Conservation (phyloP, 2,329 filamentous ascomycete species). For the Hymenotorrendiella dingleyae region DNA sequence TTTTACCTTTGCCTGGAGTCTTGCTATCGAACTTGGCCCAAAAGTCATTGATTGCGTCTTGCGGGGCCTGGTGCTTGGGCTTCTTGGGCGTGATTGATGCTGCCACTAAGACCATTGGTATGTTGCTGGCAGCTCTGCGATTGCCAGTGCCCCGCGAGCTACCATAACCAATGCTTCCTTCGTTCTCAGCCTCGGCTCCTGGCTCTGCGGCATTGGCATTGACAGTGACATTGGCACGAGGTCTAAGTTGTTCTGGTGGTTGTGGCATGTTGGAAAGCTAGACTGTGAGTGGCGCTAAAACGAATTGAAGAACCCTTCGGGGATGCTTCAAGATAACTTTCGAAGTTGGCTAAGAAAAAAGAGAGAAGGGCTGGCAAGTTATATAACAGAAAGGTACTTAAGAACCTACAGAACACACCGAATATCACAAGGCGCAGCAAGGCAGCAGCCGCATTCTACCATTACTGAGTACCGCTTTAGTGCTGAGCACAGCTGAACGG, state of each 20-base stretch:
- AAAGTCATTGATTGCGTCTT: conserved; percentile 64
- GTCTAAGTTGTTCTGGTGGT: neutral
- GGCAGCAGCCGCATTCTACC: too few species aligned
- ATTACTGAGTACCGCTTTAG: too few species aligned
- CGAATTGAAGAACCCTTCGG: too few species aligned
- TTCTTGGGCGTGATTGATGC: conserved; percentile 15
- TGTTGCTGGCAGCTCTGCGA: neutral
- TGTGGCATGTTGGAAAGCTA: neutral
- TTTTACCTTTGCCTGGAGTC: conserved; percentile 59
- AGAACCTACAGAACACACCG: too few species aligned
- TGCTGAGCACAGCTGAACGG: too few species aligned
- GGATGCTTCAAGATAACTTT: too few species aligned
- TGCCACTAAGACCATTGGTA: neutral
- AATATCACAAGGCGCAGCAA: too few species aligned
- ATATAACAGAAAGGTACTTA: too few species aligned
- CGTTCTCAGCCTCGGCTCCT: neutral
- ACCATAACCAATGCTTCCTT: neutral
- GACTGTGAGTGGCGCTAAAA: too few species aligned
- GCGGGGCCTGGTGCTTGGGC: conserved; percentile 53
- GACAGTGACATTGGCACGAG: neutral
- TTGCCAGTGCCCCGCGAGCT: neutral
- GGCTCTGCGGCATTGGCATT: too few species aligned
- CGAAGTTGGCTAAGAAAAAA: too few species aligned
- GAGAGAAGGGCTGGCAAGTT: too few species aligned
- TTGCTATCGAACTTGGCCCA: conserved; percentile 68